Evolutionary conservation across 108 stramenopile genomes (phyloP), one percentile per base, ranked within the genome.

Genomic region (Nitzschia sp.): DNA sequence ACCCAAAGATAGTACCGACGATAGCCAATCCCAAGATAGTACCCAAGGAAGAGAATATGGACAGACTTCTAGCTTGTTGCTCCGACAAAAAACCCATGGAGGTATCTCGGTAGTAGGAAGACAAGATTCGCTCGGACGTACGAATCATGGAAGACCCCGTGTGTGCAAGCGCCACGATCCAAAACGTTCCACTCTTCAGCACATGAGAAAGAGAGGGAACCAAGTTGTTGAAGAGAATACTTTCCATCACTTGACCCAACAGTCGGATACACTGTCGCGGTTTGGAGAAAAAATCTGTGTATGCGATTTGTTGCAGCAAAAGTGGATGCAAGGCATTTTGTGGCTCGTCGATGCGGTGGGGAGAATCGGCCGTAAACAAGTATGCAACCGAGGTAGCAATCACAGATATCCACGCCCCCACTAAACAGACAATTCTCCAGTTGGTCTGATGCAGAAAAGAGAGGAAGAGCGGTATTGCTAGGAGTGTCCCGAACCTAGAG

Each of bases 111-210:
- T 77, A 89, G 64, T 93, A 93, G 6, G 86, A 80, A 10, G 83
- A 85, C 12, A 93, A 63, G 24, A 93, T 73, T 8, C 87, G 80
- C 55, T 84, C 86, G 0, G 86, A 85, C 14, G 81, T 74, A 39
- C 84, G 81, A 7, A 88, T 86, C 78, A 87, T 83, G 10, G 80
- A 75, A 3, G 83, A 84, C 7, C 87, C 91, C 25, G 87, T 73
- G 65, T 93, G 91, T 6, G 88, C 91, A 39, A 88, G 63, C 10
- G 91, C 85, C 17, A 93, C 78, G 56, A 81, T 71, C 88, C 89
- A 93, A 69, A 93, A 93, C 26, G 86, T 83, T 1, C 83, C 79
- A 53, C 82, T 88, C 38, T 46, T 41, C 1, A 90, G 70, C 5
- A 90, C 78, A 51, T 65, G 73, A 34, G 76, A 52, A 14, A 90